phyloP scores from a whole-genome alignment of 495 filamentous ascomycete species.

The Collariella sp. region DNA sequence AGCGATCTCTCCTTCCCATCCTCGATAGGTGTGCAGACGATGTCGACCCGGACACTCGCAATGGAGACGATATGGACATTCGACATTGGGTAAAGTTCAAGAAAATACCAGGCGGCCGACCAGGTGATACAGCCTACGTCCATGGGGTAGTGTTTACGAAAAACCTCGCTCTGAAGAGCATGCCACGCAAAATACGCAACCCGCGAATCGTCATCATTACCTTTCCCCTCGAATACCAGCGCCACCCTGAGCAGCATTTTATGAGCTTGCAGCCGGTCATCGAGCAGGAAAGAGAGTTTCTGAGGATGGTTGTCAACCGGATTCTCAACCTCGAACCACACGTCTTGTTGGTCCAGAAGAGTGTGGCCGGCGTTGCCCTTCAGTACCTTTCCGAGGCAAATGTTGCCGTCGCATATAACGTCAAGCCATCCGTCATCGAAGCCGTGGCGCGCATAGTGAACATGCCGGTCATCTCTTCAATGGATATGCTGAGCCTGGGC shows the following conservation, averaged over 20 bases:
- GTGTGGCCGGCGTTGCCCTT: slow-evolving; percentile 83
- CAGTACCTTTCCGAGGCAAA: slow-evolving; percentile 78
- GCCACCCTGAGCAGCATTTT: slow-evolving; percentile 84
- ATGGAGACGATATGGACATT: slow-evolving; percentile 92
- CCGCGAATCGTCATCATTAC: slow-evolving; percentile 89
- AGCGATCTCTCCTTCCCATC: slow-evolving; percentile 84
- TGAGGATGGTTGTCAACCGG: slow-evolving; percentile 86
- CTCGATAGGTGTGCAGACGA: slow-evolving; percentile 87
- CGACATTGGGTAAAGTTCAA: slow-evolving; percentile 98
- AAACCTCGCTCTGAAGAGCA: slow-evolving; percentile 89
- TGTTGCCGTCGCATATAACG: slow-evolving; percentile 89
- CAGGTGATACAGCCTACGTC: slow-evolving; percentile 86
- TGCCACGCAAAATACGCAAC: slow-evolving; percentile 75
- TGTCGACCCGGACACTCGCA: slow-evolving; percentile 83
- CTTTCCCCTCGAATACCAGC: slow-evolving; percentile 92
- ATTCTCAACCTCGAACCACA: slow-evolving; percentile 79
- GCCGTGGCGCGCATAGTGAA: slow-evolving; percentile 87
- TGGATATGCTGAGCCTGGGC: slow-evolving; percentile 87
- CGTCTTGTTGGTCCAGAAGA: slow-evolving; percentile 78
- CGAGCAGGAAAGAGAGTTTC: slow-evolving; percentile 90
- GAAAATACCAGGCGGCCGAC: slow-evolving; percentile 81
- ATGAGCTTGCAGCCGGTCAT: slow-evolving; percentile 98
- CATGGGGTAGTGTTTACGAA: slow-evolving; percentile 96
- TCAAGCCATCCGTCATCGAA: slow-evolving; percentile 90
- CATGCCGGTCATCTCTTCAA: slow-evolving; percentile 85